Base-by-base conservation (phyloP, 768 basidiomycete genomes). In the Zangia roseola region DNA sequence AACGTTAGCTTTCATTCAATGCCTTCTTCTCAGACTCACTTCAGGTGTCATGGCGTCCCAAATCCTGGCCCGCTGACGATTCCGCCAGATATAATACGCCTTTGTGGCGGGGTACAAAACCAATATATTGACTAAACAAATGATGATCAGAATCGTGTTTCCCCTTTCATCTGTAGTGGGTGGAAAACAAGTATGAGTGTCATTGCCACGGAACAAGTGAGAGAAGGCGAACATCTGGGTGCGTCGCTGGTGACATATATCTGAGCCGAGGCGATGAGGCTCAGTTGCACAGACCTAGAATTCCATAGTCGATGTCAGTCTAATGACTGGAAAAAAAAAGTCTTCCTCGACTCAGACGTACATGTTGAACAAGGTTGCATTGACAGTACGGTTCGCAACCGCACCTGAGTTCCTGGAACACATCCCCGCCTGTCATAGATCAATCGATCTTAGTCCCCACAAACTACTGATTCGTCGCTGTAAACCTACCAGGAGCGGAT, bases 331-430 rank as follows among this genome's bases (percentile, higher is more conserved):
- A n/a, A n/a, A n/a, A n/a, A n/a, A n/a, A n/a, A n/a, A n/a, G n/a
- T n/a, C n/a, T n/a, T n/a, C n/a, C n/a, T n/a, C n/a, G n/a, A n/a
- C n/a, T n/a, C n/a, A n/a, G n/a, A n/a, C n/a, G n/a, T n/a, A 71
- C 79, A 81, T 82, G 59, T 82, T 82, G 54, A 81, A 82, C 40
- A 83, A 39, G 1, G 81, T 81, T 0, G 78, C 80, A 43, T 80
- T 81, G 40, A 82, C 79, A 0, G 81, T 82, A 14, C 81, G 70
- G 47, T 78, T 79, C 6, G 81, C 79, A 10, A 83, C 81, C 3
- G 74, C 79, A 25, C 80, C 81, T 0, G 80, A 70, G 50, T 83
- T 83, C 21, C 80, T 74, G 10, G 81, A 82, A 54, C 78, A 79
- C 81, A 79, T 82, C 17, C 64, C 79, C 9, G 81, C 77, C 67